Conservation (phyloP, 176 grass and related monocot species). For the Rhipidocladum racemiflorum region DNA sequence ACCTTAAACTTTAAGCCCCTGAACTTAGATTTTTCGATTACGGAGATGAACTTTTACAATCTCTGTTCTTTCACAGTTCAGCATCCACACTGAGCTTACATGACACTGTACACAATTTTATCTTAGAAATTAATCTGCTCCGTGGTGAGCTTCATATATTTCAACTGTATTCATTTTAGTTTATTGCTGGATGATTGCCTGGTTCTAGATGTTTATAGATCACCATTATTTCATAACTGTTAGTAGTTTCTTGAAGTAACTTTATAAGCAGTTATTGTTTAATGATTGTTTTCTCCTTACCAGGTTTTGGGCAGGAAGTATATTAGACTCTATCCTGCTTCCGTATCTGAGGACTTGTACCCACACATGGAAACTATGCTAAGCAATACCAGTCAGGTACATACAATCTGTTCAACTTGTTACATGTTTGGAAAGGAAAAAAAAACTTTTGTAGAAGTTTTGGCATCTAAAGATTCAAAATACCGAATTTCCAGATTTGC, state of each 20-base stretch:
- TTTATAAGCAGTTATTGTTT: constrained; percentile 11
- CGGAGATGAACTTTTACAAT: too few species aligned
- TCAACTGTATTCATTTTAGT: background rate
- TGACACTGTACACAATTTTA: background rate
- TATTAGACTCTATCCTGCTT: constrained; percentile 83
- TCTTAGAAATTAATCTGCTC: background rate
- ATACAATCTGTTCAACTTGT: constrained; percentile 10
- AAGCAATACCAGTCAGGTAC: constrained; percentile 81
- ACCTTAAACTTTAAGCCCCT: background rate
- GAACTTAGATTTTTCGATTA: too few species aligned
- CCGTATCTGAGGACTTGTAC: constrained; percentile 72
- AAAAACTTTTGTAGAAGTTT: background rate
- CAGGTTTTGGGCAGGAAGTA: constrained; percentile 93
- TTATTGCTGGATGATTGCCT: background rate
- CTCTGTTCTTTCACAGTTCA: too few species aligned
- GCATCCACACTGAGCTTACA: background rate
- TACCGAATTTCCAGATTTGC: background rate
- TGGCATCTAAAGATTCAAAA: background rate
- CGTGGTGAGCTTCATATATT: background rate
- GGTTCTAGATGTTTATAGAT: background rate
- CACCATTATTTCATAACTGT: constrained; percentile 3
- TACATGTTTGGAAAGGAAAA: background rate
- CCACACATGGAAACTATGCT: constrained; percentile 82
- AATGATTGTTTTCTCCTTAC: constrained; percentile 14
- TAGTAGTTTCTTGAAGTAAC: background rate